phyloP scores from a whole-genome alignment of 768 basidiomycete genomes.

The Crucibulum laeve region DNA sequence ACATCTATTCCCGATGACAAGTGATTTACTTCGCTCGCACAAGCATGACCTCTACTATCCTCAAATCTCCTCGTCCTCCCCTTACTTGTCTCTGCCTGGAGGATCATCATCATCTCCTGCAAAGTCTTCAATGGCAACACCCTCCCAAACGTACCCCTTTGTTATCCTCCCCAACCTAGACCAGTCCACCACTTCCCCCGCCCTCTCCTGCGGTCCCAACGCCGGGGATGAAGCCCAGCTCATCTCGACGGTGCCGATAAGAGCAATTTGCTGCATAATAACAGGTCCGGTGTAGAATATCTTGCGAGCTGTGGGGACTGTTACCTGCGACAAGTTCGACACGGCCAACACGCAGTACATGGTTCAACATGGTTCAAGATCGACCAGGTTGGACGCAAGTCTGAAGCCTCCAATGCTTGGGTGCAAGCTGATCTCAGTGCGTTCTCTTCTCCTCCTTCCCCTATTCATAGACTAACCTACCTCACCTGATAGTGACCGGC shows the following conservation, averaged over 20 bases:
- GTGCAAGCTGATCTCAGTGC: slow-evolving; percentile 49
- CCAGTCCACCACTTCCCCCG: slow-evolving; percentile 52
- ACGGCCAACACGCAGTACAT: slow-evolving; percentile 44
- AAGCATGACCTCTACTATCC: neutral
- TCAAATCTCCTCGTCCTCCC: slow-evolving; percentile 23
- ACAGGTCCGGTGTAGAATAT: slow-evolving; percentile 71
- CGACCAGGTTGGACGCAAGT: slow-evolving; percentile 41
- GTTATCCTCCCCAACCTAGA: slow-evolving; percentile 37
- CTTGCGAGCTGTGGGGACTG: slow-evolving; percentile 59
- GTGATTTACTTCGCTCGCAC: too few relatives aligned
- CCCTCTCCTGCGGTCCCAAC: slow-evolving; percentile 56
- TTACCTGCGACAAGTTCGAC: slow-evolving; percentile 58
- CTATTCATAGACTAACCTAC: neutral
- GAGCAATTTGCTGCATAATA: slow-evolving; percentile 44
- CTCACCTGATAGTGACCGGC: slow-evolving; percentile 29
- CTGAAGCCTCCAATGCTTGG: slow-evolving; percentile 43
- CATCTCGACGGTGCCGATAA: slow-evolving; percentile 48
- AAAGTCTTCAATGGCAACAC: slow-evolving; percentile 31
- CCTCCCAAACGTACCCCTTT: slow-evolving; percentile 15
- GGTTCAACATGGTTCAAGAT: slow-evolving; percentile 85
- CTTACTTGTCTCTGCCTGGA: slow-evolving; percentile 38
- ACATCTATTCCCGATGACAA: too few relatives aligned
- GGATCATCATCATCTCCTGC: slow-evolving; percentile 38
- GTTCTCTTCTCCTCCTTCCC: slow-evolving; percentile 15
- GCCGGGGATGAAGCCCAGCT: slow-evolving; percentile 54